A percentile compares a stretch with the other conserved stretches of the same genome.
Evolutionary conservation across 73 alveolate species (phyloP).

Genomic region (Paramecium biaurelia): DNA sequence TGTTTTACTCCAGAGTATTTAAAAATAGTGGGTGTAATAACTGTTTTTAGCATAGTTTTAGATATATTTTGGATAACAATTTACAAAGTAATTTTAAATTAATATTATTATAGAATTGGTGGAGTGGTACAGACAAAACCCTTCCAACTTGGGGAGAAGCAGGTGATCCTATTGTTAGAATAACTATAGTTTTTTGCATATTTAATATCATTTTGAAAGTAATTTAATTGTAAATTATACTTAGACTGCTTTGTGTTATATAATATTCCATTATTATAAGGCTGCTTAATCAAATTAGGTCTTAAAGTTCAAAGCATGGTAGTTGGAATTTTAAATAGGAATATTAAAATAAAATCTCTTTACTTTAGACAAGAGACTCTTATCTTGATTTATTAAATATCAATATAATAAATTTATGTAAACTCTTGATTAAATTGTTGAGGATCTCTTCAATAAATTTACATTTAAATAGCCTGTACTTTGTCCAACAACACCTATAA

Average conservation of each 20-base stretch:
- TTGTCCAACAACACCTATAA: not conserved
- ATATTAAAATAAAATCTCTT: not conserved
- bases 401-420: not conserved
- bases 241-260: slow-evolving; percentile 1
- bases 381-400: not conserved
- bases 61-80: not conserved
- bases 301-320: not conserved
- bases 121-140: slow-evolving; percentile 31
- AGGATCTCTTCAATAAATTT: not conserved
- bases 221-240: not conserved
- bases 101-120: slow-evolving; percentile 21
- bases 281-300: not conserved
- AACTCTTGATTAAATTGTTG: not conserved
- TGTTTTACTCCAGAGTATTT: slow-evolving; percentile 1
- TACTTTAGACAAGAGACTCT: not conserved
- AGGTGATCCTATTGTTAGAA: not conserved
- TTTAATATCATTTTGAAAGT: not conserved
- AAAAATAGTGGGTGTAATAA: not conserved
- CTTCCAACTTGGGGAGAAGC: slow-evolving; percentile 47
- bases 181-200: not conserved
- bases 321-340: not conserved
- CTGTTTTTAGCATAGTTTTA: not conserved
- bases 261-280: not conserved
- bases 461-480: not conserved
- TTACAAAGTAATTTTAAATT: not conserved